phyloP scores from a whole-genome alignment of 768 basidiomycete genomes.

The Lentinula edodes region DNA sequence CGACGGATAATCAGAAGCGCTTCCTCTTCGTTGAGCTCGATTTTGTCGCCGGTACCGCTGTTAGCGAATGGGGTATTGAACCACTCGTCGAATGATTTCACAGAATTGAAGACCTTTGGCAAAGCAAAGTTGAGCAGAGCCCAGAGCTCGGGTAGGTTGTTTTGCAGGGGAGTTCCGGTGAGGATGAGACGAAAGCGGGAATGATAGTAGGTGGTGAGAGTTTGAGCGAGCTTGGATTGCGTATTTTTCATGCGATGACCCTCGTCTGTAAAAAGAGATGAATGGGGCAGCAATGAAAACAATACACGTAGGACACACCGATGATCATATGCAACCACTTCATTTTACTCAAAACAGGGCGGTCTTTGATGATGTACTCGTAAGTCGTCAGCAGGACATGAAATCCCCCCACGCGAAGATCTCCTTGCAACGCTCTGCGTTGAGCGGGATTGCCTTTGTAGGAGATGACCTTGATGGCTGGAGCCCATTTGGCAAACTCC shows the following conservation, averaged over 20 bases:
- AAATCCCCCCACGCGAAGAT: conserved; percentile 77
- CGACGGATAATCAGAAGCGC: conserved; percentile 95
- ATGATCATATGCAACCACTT: conserved; percentile 99
- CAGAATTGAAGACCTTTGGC: conserved; percentile 96
- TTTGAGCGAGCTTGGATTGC: conserved; percentile 80
- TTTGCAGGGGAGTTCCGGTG: conserved; percentile 94
- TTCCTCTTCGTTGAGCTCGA: conserved; percentile 99
- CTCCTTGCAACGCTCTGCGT: conserved; percentile 71
- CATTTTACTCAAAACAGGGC: conserved; percentile 82
- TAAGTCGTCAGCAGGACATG: conserved; percentile 93
- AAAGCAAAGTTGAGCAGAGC: conserved; percentile 91
- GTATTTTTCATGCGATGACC: conserved; percentile 99
- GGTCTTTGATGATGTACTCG: conserved; percentile 97
- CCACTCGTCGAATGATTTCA: conserved; percentile 99
- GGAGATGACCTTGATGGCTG: conserved; percentile 67
- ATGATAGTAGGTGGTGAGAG: conserved; percentile 88
- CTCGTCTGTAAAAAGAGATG: conserved; percentile 56
- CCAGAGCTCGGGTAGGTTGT: conserved; percentile 96
- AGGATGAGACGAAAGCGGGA: conserved; percentile 91
- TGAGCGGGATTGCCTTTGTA: conserved; percentile 91
- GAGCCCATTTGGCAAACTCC: conserved; percentile 98
- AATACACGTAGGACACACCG: conserved; percentile 39
- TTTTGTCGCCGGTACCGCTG: conserved; percentile 96
- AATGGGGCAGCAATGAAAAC: neutral
- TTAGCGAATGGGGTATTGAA: conserved; percentile 99